These are phyloP conservation scores for Ceriops tagal DNA, from an alignment of 345 rosid genomes.

Conservation along the genomic window DNA sequence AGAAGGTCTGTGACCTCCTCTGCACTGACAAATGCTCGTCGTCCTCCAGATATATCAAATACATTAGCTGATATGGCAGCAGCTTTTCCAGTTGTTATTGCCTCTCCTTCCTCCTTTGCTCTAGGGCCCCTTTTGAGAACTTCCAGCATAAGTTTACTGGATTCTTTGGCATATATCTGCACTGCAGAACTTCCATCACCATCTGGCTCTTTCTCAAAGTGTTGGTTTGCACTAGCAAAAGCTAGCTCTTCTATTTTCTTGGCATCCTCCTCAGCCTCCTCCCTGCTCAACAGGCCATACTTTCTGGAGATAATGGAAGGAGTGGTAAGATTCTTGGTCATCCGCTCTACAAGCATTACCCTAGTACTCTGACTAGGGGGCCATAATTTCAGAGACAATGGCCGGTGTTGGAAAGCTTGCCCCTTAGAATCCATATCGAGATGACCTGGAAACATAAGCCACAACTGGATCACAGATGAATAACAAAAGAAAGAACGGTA, in stretches of 20 bases:
- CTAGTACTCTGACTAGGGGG: slow-evolving; percentile 81
- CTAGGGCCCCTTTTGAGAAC: slow-evolving; percentile 68
- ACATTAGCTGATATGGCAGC: slow-evolving; percentile 29
- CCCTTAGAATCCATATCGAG: slow-evolving; percentile 47
- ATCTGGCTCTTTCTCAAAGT: slow-evolving; percentile 83
- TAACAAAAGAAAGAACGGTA: not conserved
- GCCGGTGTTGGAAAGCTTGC: slow-evolving; percentile 44
- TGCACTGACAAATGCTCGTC: slow-evolving; percentile 66
- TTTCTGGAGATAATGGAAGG: slow-evolving; percentile 81
- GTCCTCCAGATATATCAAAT: slow-evolving; percentile 80
- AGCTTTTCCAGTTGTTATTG: slow-evolving; percentile 19
- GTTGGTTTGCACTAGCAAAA: slow-evolving; percentile 56
- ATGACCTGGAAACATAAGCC: slow-evolving; percentile 32
- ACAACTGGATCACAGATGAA: slow-evolving; percentile 8
- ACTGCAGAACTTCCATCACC: slow-evolving; percentile 95
- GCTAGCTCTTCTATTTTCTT: slow-evolving; percentile 66
- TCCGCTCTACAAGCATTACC: slow-evolving; percentile 63
- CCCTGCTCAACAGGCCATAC: slow-evolving; percentile 66
- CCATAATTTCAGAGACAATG: slow-evolving; percentile 76
- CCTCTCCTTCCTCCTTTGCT: slow-evolving; percentile 35
- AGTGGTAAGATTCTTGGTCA: slow-evolving; percentile 62
- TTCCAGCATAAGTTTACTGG: slow-evolving; percentile 83
- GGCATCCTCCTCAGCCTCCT: slow-evolving; percentile 75
- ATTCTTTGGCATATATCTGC: slow-evolving; percentile 89
- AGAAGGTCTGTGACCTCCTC: slow-evolving; percentile 78